phyloP scores from a whole-genome alignment of 768 basidiomycete species.

The Lentinula boryana region DNA sequence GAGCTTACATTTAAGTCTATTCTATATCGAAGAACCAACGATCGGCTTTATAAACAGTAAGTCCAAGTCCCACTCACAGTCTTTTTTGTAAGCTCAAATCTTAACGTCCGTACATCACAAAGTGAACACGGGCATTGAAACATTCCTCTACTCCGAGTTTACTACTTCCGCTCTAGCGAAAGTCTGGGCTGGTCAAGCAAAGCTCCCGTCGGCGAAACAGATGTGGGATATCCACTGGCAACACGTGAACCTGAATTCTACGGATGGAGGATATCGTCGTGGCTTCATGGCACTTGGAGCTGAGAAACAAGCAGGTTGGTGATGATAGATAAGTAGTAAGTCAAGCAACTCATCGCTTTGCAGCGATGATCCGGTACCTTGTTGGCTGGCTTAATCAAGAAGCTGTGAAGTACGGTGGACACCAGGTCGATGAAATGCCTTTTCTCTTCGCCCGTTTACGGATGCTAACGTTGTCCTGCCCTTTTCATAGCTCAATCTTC shows the following conservation, averaged over 20 bases:
- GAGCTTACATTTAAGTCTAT: constrained; percentile 31
- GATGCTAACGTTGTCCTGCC: too few relatives aligned
- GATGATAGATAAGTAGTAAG: neutral
- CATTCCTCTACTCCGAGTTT: constrained; percentile 32
- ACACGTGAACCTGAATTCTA: constrained; percentile 16
- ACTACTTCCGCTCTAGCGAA: constrained; percentile 28
- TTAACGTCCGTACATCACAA: neutral
- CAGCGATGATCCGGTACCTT: constrained; percentile 26
- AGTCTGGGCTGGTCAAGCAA: constrained; percentile 29
- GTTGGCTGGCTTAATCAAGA: constrained; percentile 34
- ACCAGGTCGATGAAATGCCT: constrained; percentile 18
- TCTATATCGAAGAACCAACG: constrained; percentile 41
- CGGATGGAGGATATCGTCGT: constrained; percentile 26
- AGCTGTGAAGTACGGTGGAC: constrained; percentile 30
- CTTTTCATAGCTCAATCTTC: neutral
- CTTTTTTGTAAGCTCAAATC: too few relatives aligned
- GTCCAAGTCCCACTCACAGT: neutral
- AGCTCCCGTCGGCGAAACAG: constrained; percentile 23
- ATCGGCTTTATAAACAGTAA: constrained; percentile 31
- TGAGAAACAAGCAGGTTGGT: constrained; percentile 20
- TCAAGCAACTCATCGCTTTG: neutral
- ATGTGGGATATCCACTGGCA: constrained; percentile 27
- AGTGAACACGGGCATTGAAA: constrained; percentile 35
- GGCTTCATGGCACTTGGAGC: constrained; percentile 28
- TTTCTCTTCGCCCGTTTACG: neutral